Conservation (phyloP, 163 green algal species). For the Scenedesmus sp. region DNA sequence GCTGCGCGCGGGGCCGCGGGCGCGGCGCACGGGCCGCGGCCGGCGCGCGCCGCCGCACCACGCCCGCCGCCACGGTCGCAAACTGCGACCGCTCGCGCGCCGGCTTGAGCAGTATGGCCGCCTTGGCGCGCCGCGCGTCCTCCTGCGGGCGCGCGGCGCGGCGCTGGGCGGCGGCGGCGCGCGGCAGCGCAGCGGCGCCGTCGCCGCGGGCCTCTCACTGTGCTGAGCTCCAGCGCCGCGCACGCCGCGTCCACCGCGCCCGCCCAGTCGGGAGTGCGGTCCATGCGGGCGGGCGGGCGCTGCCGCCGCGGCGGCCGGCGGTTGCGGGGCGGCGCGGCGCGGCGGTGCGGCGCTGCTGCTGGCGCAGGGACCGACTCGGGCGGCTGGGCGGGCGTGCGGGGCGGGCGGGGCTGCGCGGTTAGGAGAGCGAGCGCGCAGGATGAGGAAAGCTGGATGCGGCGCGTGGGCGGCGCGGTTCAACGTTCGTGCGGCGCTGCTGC, state of each 20-base stretch:
- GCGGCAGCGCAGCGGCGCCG: neutral
- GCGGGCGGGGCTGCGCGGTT: too few species aligned
- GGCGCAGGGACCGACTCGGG: too few species aligned
- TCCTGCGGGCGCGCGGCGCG: neutral
- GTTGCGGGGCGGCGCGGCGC: too few species aligned
- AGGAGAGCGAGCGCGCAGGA: too few species aligned
- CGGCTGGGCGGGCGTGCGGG: too few species aligned
- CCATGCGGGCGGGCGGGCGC: neutral
- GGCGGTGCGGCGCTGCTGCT: too few species aligned
- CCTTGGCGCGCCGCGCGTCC: neutral
- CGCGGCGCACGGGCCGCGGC: neutral
- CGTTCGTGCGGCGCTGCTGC: too few species aligned
- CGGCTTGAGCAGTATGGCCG: conserved; percentile 15
- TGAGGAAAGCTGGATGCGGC: too few species aligned
- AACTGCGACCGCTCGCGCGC: conserved; percentile 28
- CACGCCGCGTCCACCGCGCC: conserved; percentile 12
- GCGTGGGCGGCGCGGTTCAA: too few species aligned
- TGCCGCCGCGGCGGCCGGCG: too few species aligned
- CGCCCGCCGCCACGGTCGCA: conserved; percentile 19
- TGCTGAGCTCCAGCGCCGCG: neutral
- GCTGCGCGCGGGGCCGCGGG: neutral
- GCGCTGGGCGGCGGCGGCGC: neutral
- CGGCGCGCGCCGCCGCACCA: neutral
- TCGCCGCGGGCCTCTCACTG: neutral
- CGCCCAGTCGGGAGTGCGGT: conserved; percentile 12